Conservation (phyloP, 176 grass and related monocot genomes). For the Metroxylon sagu region DNA sequence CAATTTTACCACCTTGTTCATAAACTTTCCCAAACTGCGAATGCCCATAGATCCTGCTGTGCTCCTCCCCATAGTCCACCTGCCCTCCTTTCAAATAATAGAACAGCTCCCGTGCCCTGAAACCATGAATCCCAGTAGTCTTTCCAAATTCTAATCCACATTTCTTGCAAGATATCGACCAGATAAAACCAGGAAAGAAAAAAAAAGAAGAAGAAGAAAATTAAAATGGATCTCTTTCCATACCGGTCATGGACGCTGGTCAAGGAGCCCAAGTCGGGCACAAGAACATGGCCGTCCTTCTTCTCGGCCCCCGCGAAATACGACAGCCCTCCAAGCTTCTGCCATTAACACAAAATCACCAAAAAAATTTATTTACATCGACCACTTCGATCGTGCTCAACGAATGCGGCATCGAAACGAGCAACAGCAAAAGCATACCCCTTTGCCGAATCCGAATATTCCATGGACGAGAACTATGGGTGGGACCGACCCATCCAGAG, state of each 20-base stretch:
- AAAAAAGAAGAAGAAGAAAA: no score
- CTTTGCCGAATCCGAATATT: slow-evolving; percentile 86
- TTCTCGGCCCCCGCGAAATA: slow-evolving; percentile 93
- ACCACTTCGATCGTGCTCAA: background rate
- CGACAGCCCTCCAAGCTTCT: slow-evolving; percentile 70
- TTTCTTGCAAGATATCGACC: no score
- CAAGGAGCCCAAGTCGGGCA: slow-evolving; percentile 71
- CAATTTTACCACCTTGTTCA: slow-evolving; percentile 23
- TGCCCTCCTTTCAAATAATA: slow-evolving; percentile 74
- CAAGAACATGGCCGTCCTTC: slow-evolving; percentile 75
- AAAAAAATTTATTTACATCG: background rate
- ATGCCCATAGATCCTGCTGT: slow-evolving; percentile 49
- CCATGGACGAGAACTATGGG: slow-evolving; percentile 89
- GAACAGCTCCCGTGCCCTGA: slow-evolving; percentile 70
- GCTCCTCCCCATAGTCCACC: slow-evolving; percentile 82
- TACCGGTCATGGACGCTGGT: slow-evolving; percentile 79
- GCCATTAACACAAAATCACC: background rate
- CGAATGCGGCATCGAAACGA: no score
- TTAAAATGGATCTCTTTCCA: no score
- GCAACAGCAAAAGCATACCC: slow-evolving; percentile 21
- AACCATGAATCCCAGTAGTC: background rate
- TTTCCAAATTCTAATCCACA: no score
- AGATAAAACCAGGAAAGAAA: no score
- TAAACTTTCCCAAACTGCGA: slow-evolving; percentile 48
- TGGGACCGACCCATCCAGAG: slow-evolving; percentile 30